Evolutionary conservation across 805 yeast species (phyloP), one percentile per base, ranked within the genome.

Genomic region (Kodamaea jinghongensis): DNA sequence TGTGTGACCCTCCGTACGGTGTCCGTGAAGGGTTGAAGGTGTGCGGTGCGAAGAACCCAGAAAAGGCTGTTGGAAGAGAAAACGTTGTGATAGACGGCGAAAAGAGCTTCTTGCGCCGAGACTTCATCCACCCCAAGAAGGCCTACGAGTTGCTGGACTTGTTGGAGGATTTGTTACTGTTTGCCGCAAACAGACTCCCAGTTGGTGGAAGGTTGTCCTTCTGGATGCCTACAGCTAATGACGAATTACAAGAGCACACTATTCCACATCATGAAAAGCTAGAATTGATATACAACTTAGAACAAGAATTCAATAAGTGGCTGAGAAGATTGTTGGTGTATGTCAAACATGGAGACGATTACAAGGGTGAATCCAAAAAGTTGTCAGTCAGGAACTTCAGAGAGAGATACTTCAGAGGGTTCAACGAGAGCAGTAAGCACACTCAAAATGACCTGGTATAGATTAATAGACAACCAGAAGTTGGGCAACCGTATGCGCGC

Each of bases 141-240:
- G 91, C 96, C 1, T 89, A 88, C 55, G 83, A 85, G 42, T 71
- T 93, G 49, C 87, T 86, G 47, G 67, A 78, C 31, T 66, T 93
- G 48, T 65, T 93, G 28, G 86, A 83, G 50, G 97, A 91, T 56
- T 66, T 93, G 27, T 66, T 93, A 29, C 60, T 70, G 14, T 93
- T 84, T 67, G 75, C 96, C 0, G 78, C 89, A 2, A 68, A 73
- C 10, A 75, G 90, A 50, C 69, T 93, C 39, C 86, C 85, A 0
- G 63, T 79, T 2, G 78, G 77, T 6, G 96, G 97, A 1, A 69
- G 98, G 47, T 69, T 93, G 26, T 86, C 93, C 17, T 90, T 89
- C 60, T 93, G 99, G 99, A 87, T 90, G 93, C 99, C 99, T 0
- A 84, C 95, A 1, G 95, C 96, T 1, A 89, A 90, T 56, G 95